A percentile compares a stretch with the other conserved stretches of the same genome.
Conservation (phyloP, 106 monocot species). For the Dendrobium catenatum region DNA sequence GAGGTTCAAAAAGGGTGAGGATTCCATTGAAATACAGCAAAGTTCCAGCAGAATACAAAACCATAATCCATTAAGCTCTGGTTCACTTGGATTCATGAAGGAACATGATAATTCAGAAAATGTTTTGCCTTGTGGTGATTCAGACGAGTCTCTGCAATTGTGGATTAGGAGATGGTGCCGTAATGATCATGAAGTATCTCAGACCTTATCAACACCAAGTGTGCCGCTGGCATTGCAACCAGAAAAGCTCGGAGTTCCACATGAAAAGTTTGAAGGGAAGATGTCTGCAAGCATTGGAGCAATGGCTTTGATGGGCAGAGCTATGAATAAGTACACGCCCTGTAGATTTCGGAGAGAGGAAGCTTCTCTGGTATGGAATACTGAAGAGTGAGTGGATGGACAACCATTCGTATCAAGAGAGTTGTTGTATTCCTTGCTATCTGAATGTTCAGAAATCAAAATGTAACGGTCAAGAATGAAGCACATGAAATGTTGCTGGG, state of each 20-base stretch:
- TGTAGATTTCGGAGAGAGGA: conserved; percentile 51
- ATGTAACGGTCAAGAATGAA: too few relatives aligned
- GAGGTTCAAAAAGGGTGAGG: conserved; percentile 23
- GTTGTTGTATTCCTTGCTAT: too few relatives aligned
- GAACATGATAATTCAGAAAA: conserved; percentile 12
- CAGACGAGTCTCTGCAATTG: conserved; percentile 12
- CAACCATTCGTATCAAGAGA: background rate
- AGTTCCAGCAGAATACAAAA: background rate
- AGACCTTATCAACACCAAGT: background rate
- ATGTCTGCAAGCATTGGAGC: conserved; percentile 61
- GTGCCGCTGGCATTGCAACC: background rate
- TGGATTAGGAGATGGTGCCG: conserved; percentile 68
- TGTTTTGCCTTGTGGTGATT: conserved; percentile 9
- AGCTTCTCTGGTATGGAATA: conserved; percentile 58
- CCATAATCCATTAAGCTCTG: conserved; percentile 24
- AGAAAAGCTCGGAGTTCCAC: conserved; percentile 11
- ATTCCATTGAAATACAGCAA: conserved; percentile 1
- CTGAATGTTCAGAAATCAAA: too few relatives aligned
- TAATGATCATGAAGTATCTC: conserved; percentile 4
- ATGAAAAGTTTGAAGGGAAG: conserved; percentile 26
- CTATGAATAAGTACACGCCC: conserved; percentile 35
- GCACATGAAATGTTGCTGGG: too few relatives aligned
- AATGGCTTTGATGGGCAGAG: conserved; percentile 81
- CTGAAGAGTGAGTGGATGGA: background rate
- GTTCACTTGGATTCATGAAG: conserved; percentile 5